Conservation (phyloP, 768 basidiomycete genomes). For the Hortiboletus campestris region DNA sequence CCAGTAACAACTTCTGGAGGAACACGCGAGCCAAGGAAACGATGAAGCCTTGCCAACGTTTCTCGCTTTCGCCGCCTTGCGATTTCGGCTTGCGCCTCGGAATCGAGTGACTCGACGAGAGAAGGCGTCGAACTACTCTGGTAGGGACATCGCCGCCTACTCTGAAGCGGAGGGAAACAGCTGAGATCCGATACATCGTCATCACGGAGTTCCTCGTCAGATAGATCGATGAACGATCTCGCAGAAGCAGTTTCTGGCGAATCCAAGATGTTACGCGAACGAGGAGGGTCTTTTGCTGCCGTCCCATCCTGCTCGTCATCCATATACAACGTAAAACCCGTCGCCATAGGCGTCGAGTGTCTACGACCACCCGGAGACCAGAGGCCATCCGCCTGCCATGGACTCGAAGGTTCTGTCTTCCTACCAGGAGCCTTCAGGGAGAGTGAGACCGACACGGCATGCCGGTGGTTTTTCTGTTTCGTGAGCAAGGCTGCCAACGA, state of each 20-base stretch:
- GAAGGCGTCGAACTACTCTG: conserved; percentile 44
- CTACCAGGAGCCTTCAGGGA: conserved; percentile 18
- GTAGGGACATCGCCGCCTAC: conserved; percentile 21
- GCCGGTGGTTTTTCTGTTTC: conserved; percentile 31
- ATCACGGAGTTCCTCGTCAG: conserved; percentile 52
- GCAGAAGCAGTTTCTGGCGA: conserved; percentile 28
- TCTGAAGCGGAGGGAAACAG: conserved; percentile 27
- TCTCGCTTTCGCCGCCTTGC: conserved; percentile 70
- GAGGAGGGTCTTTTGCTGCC: conserved; percentile 1
- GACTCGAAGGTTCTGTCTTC: conserved; percentile 25
- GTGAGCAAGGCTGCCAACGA: conserved; percentile 28
- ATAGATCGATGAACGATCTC: conserved; percentile 60
- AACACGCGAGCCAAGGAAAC: conserved; percentile 81
- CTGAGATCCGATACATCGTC: conserved; percentile 34
- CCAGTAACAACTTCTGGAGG: conserved; percentile 68
- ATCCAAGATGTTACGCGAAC: conserved; percentile 10
- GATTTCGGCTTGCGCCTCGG: conserved; percentile 56
- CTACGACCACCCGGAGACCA: conserved; percentile 39
- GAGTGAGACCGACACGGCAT: conserved; percentile 32
- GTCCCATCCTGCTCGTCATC: conserved; percentile 7
- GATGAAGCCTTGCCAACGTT: conserved; percentile 76
- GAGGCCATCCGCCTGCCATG: conserved; percentile 37
- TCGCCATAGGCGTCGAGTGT: conserved; percentile 54
- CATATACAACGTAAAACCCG: conserved; percentile 37
- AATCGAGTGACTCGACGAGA: conserved; percentile 46